A percentile compares a stretch with the other conserved stretches of the same genome.
Evolutionary conservation across 345 rosid genomes (phyloP).

Genomic region (Camelina neglecta): DNA sequence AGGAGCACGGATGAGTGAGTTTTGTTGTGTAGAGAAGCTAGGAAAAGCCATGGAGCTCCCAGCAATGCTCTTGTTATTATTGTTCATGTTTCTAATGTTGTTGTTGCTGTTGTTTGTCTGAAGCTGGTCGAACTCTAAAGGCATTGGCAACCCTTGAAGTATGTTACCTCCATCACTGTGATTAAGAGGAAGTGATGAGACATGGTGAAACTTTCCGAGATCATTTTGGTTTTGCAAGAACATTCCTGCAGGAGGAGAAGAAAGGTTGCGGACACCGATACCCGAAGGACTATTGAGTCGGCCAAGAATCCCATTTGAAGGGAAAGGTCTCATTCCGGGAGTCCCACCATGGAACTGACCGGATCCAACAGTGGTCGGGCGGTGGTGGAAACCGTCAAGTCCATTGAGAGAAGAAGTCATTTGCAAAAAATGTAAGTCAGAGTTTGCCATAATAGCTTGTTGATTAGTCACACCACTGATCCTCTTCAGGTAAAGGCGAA

Average conservation of each 20-base stretch:
- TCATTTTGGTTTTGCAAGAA: conserved; percentile 45
- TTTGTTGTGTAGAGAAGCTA: conserved; percentile 40
- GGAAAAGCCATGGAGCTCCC: conserved; percentile 31
- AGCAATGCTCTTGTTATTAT: conserved; percentile 23
- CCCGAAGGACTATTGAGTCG: conserved; percentile 68
- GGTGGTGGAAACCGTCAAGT: conserved; percentile 56
- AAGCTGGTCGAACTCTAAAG: conserved; percentile 65
- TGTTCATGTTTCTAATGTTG: conserved; percentile 45
- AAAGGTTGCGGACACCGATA: conserved; percentile 63
- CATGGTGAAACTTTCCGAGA: conserved; percentile 58
- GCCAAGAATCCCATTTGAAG: conserved; percentile 67
- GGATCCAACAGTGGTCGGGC: conserved; percentile 49
- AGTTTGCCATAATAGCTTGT: conserved; percentile 66
- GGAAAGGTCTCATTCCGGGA: conserved; percentile 54
- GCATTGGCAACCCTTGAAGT: conserved; percentile 76
- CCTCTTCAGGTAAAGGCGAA: conserved; percentile 76
- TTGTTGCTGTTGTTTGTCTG: conserved; percentile 54
- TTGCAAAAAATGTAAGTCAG: conserved; percentile 66
- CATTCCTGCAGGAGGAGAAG: conserved; percentile 60
- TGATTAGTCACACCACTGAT: conserved; percentile 66
- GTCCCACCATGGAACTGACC: conserved; percentile 59
- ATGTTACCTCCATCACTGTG: conserved; percentile 55
- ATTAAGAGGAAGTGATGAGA: conserved; percentile 42
- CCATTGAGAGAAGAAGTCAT: conserved; percentile 61
- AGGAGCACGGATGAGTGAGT: conserved; percentile 44